Conservation (phyloP, 2,329 filamentous ascomycete genomes). For the Paramyrothecium sp. region DNA sequence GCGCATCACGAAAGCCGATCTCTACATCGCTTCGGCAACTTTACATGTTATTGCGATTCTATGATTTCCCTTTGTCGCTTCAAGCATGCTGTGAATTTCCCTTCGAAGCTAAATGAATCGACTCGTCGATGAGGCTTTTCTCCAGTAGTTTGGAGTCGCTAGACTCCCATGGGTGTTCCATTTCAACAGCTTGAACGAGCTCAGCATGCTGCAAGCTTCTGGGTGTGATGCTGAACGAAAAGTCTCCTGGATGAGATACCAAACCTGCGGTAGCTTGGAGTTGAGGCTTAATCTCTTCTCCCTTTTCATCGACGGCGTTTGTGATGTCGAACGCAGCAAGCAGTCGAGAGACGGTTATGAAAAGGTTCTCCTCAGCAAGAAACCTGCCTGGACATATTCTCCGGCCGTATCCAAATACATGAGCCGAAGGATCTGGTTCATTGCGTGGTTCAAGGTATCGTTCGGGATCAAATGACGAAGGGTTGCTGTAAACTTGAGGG, state of each 20-base stretch:
- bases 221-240: constrained; percentile 10
- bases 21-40: too few species aligned
- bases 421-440: constrained; percentile 25
- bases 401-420: constrained; percentile 32
- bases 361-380: constrained; percentile 28
- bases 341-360: constrained; percentile 30
- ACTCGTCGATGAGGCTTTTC: neutral
- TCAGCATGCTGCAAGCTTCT: constrained; percentile 10
- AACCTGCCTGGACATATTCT: constrained; percentile 32
- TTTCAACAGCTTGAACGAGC: neutral
- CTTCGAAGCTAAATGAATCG: neutral
- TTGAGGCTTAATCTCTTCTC: constrained; percentile 26
- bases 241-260: constrained; percentile 1
- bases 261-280: constrained; percentile 1
- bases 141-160: neutral
- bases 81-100: too few species aligned
- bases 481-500: constrained; percentile 58
- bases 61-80: too few species aligned
- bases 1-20: too few species aligned
- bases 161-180: neutral
- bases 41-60: too few species aligned
- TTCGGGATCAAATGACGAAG: constrained; percentile 28
- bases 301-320: constrained; percentile 26
- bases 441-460: constrained; percentile 26
- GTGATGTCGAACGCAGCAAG: constrained; percentile 44